Evolutionary conservation across 1,284 basidiomycete species (phyloP).

Genomic region (Leccinum solheimii): DNA sequence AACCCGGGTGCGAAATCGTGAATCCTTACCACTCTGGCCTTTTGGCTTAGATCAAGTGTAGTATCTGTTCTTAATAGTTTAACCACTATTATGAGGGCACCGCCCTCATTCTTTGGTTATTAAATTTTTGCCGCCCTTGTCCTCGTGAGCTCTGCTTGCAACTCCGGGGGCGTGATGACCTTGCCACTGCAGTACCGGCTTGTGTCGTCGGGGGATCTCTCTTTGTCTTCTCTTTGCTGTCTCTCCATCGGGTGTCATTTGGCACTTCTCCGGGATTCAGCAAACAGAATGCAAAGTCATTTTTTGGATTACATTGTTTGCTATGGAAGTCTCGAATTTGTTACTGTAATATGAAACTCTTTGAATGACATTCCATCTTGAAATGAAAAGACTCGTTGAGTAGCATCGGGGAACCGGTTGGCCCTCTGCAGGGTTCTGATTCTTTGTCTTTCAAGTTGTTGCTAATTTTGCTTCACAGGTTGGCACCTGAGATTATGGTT

Average conservation of each 20-base stretch:
- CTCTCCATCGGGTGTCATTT: background rate
- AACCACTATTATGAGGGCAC: slow-evolving; percentile 39
- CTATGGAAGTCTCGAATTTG: too few species aligned
- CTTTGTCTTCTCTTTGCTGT: slow-evolving; percentile 14
- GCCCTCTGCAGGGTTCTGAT: too few species aligned
- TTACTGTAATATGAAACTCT: too few species aligned
- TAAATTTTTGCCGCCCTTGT: slow-evolving; percentile 36
- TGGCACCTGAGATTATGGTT: too few species aligned
- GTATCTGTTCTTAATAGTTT: slow-evolving; percentile 51
- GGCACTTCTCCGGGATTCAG: slow-evolving; percentile 2
- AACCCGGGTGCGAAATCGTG: too few species aligned
- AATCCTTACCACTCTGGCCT: slow-evolving; percentile 81
- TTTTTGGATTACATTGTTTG: too few species aligned
- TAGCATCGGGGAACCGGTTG: too few species aligned
- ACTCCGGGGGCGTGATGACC: slow-evolving; percentile 36
- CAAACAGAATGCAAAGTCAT: slow-evolving; percentile 3
- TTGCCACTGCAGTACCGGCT: slow-evolving; percentile 34
- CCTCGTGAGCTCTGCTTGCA: slow-evolving; percentile 38
- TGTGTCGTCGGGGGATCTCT: slow-evolving; percentile 34
- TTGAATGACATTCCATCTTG: too few species aligned
- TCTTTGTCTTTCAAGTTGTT: too few species aligned
- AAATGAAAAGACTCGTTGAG: too few species aligned
- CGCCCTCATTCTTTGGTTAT: slow-evolving; percentile 36
- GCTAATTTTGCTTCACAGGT: too few species aligned
- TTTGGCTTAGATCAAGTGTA: slow-evolving; percentile 97